These are phyloP conservation scores for Ascoidea tarda DNA, from an alignment of 805 yeast genomes.

Conservation along the genomic window DNA sequence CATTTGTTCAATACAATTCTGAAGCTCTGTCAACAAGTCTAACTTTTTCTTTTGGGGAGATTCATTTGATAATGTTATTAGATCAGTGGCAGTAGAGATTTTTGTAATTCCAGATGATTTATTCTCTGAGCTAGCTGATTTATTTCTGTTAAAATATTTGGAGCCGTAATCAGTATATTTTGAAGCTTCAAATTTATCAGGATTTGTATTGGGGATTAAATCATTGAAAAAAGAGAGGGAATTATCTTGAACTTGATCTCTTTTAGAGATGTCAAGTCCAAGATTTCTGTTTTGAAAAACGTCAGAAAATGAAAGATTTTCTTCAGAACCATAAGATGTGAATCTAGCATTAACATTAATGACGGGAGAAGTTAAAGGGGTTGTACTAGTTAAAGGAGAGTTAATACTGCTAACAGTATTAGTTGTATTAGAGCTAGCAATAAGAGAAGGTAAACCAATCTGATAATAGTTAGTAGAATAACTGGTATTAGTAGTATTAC, in stretches of 20 bases:
- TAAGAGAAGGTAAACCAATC: not conserved
- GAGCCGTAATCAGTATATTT: too few relatives aligned
- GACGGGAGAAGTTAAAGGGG: not conserved
- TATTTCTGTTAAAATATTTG: too few relatives aligned
- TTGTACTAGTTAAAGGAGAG: not conserved
- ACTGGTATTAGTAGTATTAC: not conserved
- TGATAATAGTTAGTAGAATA: too few relatives aligned
- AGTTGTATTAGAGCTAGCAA: not conserved
- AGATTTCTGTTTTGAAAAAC: not conserved
- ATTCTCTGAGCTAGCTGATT: not conserved
- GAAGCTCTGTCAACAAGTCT: not conserved
- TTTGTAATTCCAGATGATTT: not conserved
- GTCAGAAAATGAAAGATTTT: not conserved
- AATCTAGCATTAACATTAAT: not conserved
- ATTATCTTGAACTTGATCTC: not conserved
- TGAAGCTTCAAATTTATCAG: not conserved
- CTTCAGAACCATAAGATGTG: not conserved
- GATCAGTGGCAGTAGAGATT: not conserved
- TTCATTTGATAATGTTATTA: not conserved
- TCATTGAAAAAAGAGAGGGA: not conserved
- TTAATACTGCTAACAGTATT: not conserved
- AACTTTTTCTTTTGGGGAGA: not conserved
- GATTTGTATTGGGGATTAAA: not conserved
- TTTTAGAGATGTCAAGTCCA: not conserved
- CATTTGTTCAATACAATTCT: conserved; percentile 4